Evolutionary conservation across 1,139 yeast genomes (phyloP), one percentile per base, ranked within the genome.

Genomic region (Wickerhamiella infanticola): DNA sequence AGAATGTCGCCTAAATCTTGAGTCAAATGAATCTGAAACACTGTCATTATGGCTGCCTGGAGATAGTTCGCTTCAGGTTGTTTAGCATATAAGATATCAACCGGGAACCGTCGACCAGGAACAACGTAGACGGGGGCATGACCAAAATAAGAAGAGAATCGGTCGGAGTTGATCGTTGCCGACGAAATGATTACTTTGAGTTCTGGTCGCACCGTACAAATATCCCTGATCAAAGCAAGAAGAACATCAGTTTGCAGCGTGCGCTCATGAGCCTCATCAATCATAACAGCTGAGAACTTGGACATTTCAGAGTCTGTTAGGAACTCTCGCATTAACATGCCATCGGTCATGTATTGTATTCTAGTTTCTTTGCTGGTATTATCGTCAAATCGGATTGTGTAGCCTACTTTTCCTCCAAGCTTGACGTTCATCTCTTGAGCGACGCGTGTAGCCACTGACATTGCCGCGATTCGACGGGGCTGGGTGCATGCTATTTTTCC

Each of bases 251-350:
- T 88, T n/a, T 84, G 79, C 27, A 88, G 65, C 0, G 97, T 88
- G 48, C 98, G 72, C 61, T 90, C 98, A 59, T 90, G 98, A 0
- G 98, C 97, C 64, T 90, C 98, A 63, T 90, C 98, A 53, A 90
- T 82, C 81, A 90, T 85, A 46, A 90, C 67, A 0, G 83, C 94
- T 1, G 90, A 76, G 58, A 86, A 88, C 3, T 66, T 64, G 0
- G 74, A 64, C 4, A 88, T 65, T 41, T 72, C 74, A 0, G 94
- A 86, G 55, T 88, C 95, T 1, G 73, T 70, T 44, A 86, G 63
- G 58, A 86, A 81, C 63, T 90, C 97, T 50, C 97, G 67, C 27
- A 90, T 62, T 7, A 90, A 68, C 83, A 85, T 86, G 69, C 97
- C 97, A 62, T 90, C 97, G 0, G 98, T 90, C 75, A 88, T 73